Base-by-base conservation (phyloP, 1,284 basidiomycete species). In the Moniliophthora roreri region DNA sequence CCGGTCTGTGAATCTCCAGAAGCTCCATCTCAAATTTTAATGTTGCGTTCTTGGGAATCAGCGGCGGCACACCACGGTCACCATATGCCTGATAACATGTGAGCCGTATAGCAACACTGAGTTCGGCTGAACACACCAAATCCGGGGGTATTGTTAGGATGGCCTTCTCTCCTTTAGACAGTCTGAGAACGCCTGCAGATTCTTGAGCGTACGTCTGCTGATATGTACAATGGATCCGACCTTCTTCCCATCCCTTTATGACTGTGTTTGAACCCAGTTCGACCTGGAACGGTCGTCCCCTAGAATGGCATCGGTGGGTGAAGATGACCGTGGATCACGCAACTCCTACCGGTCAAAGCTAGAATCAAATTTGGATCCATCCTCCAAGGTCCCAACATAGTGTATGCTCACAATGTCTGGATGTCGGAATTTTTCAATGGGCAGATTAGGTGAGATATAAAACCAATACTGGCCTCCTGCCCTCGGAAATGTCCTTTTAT, bases 201-300 rank as follows among this genome's bases (percentile, higher is more conserved):
- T 50, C 13, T 21, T 21, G 20, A 26, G 52, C 28, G 28, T 46
- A 42, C 52, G 35, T 46, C 36, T 13, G 10, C 40, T 26, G 36
- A 37, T 50, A 54, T 32, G 20, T 13, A 36, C n/a, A 28, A 26
- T 28, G 10, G 50, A 40, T 24, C 48, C 45, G 58, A 83, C 86
- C 86, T 68, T 88, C 85, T 62, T 89, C 87, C 87, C 87, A 89
- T 35, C 87, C 87, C 65, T 75, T 80, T 70, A 88, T 88, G 51
- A 87, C 85, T 63, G 78, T 78, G 45, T 81, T 82, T 46, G 79
- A 69, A 45, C 83, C 86, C 57, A 89, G 89, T 59, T 71, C 58
- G 36, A 82, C 85, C 60, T 71, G 63, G 67, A 89, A 89, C 5
- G 85, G 80, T 0, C 4, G 2, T 1, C 66, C 63, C 42, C 80